These are phyloP conservation scores for Sclerotiophoma versabilis DNA, from an alignment of 2,329 filamentous ascomycete species.

Conservation along the genomic window DNA sequence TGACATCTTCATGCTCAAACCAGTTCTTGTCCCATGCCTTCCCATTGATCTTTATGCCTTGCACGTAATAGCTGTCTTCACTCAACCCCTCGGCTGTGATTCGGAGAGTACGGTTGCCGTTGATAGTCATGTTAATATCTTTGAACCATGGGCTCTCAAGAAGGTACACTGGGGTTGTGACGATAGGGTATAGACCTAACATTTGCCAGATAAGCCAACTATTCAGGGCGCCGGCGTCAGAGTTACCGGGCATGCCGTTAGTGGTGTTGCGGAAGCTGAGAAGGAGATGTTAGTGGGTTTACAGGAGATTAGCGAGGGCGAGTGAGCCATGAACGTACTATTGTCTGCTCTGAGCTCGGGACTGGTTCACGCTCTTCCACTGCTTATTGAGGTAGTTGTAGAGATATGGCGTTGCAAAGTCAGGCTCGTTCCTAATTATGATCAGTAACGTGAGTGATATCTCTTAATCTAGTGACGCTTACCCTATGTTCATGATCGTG, in stretches of 20 bases:
- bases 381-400: slow-evolving; percentile 49
- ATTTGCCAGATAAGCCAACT: slow-evolving; percentile 59
- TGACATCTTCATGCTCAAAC: slow-evolving; percentile 70
- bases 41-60: slow-evolving; percentile 70
- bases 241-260: slow-evolving; percentile 53
- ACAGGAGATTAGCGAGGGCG: background rate
- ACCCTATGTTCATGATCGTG: slow-evolving; percentile 60
- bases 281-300: background rate
- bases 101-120: slow-evolving; percentile 57
- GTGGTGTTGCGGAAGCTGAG: slow-evolving; percentile 30
- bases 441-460: background rate
- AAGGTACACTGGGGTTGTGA: slow-evolving; percentile 71
- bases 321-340: slow-evolving; percentile 30
- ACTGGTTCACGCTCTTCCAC: slow-evolving; percentile 48
- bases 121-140: slow-evolving; percentile 65
- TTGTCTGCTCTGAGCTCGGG: slow-evolving; percentile 35
- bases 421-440: slow-evolving; percentile 65
- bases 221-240: slow-evolving; percentile 54
- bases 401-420: slow-evolving; percentile 70
- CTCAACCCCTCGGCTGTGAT: slow-evolving; percentile 61
- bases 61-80: slow-evolving; percentile 64
- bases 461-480: background rate
- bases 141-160: slow-evolving; percentile 56
- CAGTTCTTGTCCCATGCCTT: slow-evolving; percentile 67
- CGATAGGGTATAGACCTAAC: slow-evolving; percentile 60